Conservation (phyloP, 148 eudicot genomes). For the Vaccinium corymbosum region DNA sequence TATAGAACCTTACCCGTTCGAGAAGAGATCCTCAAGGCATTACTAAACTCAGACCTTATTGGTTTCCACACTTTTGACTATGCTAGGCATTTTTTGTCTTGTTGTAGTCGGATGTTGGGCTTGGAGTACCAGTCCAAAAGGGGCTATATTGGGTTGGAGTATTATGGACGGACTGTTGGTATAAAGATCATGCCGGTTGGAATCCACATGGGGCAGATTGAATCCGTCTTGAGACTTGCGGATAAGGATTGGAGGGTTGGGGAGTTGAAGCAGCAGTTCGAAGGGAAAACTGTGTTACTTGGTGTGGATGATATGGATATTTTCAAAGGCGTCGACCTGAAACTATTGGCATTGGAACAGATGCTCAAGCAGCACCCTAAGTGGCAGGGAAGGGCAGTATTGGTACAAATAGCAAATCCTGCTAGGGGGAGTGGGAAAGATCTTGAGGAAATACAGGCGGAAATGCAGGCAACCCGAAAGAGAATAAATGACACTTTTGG, state of each 20-base stretch:
- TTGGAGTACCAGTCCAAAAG: constrained; percentile 60
- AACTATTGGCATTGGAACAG: constrained; percentile 49
- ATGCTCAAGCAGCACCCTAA: constrained; percentile 44
- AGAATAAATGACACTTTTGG: constrained; percentile 42
- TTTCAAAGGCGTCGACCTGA: constrained; percentile 58
- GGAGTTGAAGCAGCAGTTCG: constrained; percentile 38
- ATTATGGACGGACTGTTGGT: constrained; percentile 53
- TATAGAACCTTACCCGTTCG: constrained; percentile 56
- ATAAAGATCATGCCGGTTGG: constrained; percentile 62
- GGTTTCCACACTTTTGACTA: constrained; percentile 69
- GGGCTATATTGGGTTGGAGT: constrained; percentile 61
- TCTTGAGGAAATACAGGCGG: constrained; percentile 46
- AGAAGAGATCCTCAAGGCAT: constrained; percentile 60
- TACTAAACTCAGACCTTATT: constrained; percentile 49
- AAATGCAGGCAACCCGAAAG: constrained; percentile 36
- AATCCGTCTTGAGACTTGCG: constrained; percentile 38
- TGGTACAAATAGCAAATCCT: constrained; percentile 55
- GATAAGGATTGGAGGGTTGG: constrained; percentile 39
- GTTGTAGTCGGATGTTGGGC: constrained; percentile 64
- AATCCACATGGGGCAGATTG: constrained; percentile 58
- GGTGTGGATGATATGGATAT: constrained; percentile 69
- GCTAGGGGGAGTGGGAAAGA: constrained; percentile 56
- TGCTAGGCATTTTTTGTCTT: constrained; percentile 62
- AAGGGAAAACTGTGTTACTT: constrained; percentile 49
- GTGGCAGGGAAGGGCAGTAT: constrained; percentile 46